Evolutionary conservation across 768 basidiomycete species (phyloP).

Genomic region (Galerina marginata): DNA sequence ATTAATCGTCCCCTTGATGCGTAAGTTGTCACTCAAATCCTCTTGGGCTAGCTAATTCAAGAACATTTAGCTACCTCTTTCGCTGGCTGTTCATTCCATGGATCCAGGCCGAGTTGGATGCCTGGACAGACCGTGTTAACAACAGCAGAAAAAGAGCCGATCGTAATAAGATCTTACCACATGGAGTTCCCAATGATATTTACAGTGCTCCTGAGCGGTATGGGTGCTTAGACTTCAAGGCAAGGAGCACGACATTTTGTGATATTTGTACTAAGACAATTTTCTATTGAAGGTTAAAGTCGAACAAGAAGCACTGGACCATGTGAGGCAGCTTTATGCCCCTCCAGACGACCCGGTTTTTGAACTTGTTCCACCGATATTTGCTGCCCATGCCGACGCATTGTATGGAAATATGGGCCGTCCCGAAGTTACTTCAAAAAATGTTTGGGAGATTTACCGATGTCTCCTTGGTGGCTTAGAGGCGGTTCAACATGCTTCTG

Average conservation of each 20-base stretch:
- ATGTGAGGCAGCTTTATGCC: not conserved
- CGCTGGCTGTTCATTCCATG: constrained; percentile 47
- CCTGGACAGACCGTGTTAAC: constrained; percentile 29
- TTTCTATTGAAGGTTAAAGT: not conserved
- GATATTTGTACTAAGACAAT: not conserved
- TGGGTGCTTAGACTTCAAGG: constrained; percentile 31
- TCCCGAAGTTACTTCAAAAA: not conserved
- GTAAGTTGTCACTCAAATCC: not conserved
- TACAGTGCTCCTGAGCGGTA: constrained; percentile 31
- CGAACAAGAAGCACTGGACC: not conserved
- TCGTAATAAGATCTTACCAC: constrained; percentile 42
- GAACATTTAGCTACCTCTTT: too few relatives aligned
- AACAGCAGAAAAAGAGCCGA: constrained; percentile 26
- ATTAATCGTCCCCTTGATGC: constrained; percentile 1
- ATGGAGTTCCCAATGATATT: constrained; percentile 43
- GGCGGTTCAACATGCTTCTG: not conserved
- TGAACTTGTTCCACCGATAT: not conserved
- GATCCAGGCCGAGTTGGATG: constrained; percentile 44
- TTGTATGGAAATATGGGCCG: not conserved
- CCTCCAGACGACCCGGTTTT: not conserved
- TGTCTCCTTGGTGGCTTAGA: not conserved
- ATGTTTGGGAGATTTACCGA: not conserved
- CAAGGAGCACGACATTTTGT: too few relatives aligned
- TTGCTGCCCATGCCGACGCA: not conserved
- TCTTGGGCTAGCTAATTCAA: constrained; percentile 14